Base-by-base conservation (phyloP, 768 basidiomycete genomes). In the Stropharia rugosoannulata region DNA sequence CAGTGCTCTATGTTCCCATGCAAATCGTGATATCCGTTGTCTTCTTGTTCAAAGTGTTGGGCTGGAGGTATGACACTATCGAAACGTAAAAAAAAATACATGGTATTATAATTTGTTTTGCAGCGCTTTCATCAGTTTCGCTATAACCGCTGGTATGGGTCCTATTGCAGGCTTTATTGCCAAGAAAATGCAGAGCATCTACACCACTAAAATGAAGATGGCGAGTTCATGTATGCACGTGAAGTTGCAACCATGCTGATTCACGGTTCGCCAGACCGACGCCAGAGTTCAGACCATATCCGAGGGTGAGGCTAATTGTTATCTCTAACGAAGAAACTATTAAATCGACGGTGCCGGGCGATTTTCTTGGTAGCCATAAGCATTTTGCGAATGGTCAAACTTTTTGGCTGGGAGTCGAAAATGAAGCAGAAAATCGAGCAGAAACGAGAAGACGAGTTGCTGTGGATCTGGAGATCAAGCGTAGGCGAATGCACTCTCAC, bases 241-340 rank as follows among this genome's bases (percentile, higher is more conserved):
- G 8, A 38, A 25, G 18, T 11, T 29, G 27, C 35, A 29, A 40
- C n/a, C 32, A 29, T 6, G 13, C 38, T 13, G 18, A 36, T 22
- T 5, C n/a, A 32, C 42, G 4, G 5, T 46, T 45, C 16, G 19
- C 13, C 38, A 71, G 60, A 74, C 72, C 1, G 88, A 89, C 63
- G 78, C 78, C 9, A 71, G 87, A 18, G 80, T 89, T 3, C 81
- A 86, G 63, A 70, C 72, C 5, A 78, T 88, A 40, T 81, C 84
- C 4, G 86, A 88, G 71, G 75, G 83, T 81, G 62, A 53, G 87
- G 77, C 77, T 84, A 75, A 76, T 79, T 53, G 76, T 80, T 44
- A 78, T 86, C 64, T 71, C 78, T 37, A 65, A 75, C 11, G 74
- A 74, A 46, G 35, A 10, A 11, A n/a, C 18, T 9, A 3, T 8